Percentiles rank a stretch among this genome's conserved stretches.
Evolutionary conservation across 1,139 yeast species (phyloP).

Genomic region (Debaryomycetaceae sp.): DNA sequence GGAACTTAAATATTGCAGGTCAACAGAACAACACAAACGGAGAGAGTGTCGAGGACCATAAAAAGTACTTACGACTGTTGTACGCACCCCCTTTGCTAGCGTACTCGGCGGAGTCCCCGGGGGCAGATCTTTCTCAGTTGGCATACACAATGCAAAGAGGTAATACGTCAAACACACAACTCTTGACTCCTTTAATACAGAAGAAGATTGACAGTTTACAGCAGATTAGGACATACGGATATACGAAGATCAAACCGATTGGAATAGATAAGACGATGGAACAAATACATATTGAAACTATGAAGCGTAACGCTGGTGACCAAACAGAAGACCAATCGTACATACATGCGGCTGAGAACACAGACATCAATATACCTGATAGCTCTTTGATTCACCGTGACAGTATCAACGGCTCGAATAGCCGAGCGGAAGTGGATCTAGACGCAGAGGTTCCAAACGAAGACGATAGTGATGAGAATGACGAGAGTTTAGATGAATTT

Average conservation of each 20-base stretch:
- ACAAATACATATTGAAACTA: constrained; percentile 32
- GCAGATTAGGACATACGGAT: constrained; percentile 46
- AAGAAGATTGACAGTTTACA: constrained; percentile 39
- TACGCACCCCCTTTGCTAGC: constrained; percentile 55
- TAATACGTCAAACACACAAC: constrained; percentile 20
- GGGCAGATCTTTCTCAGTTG: constrained; percentile 34
- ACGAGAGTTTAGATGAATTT: constrained; percentile 8
- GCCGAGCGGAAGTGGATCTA: constrained; percentile 28
- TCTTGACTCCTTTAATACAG: constrained; percentile 28
- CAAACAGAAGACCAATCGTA: constrained; percentile 10
- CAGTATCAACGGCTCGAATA: background rate
- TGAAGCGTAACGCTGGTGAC: constrained; percentile 13
- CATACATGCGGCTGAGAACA: constrained; percentile 11
- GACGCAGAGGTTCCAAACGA: constrained; percentile 49
- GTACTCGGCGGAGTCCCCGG: constrained; percentile 50
- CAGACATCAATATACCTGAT: constrained; percentile 7
- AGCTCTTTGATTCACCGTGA: constrained; percentile 5
- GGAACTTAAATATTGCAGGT: constrained; percentile 1
- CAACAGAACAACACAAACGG: constrained; percentile 6
- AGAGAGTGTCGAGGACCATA: constrained; percentile 18
- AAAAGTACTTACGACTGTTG: constrained; percentile 15
- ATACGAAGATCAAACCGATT: constrained; percentile 47
- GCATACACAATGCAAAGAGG: constrained; percentile 29
- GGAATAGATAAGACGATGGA: constrained; percentile 57
- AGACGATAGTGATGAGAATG: constrained; percentile 18